Evolutionary conservation across 1,284 basidiomycete species (phyloP).

Genomic region (Rhodotorula glutinis): DNA sequence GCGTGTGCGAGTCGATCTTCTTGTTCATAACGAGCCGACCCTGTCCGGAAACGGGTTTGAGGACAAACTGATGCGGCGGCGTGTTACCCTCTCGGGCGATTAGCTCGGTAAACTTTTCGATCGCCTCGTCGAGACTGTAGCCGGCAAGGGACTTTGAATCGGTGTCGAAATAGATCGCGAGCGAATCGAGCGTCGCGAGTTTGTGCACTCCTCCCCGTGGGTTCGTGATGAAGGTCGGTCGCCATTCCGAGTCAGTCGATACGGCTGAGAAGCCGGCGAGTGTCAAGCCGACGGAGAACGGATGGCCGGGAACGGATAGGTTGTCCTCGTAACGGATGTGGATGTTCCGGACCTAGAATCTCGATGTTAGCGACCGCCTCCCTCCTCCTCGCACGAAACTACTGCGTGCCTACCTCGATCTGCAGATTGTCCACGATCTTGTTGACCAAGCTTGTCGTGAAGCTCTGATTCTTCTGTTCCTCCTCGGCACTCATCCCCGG

Average conservation of each 20-base stretch:
- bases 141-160: slow-evolving; percentile 80
- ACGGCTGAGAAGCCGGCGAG: slow-evolving; percentile 87
- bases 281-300: slow-evolving; percentile 89
- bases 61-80: slow-evolving; percentile 82
- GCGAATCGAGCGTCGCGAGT: slow-evolving; percentile 81
- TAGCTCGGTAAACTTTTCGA: slow-evolving; percentile 73
- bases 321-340: slow-evolving; percentile 96
- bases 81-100: slow-evolving; percentile 56
- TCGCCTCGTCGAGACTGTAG: slow-evolving; percentile 59
- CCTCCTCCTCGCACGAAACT: too few relatives aligned
- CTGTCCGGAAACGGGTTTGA: slow-evolving; percentile 94
- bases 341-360: slow-evolving; percentile 63
- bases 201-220: slow-evolving; percentile 87
- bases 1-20: slow-evolving; percentile 62
- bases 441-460: slow-evolving; percentile 77
- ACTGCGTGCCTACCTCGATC: slow-evolving; percentile 63
- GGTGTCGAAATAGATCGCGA: slow-evolving; percentile 95
- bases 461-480: slow-evolving; percentile 71
- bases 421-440: slow-evolving; percentile 97
- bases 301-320: slow-evolving; percentile 91
- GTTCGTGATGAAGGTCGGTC: slow-evolving; percentile 92
- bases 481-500: slow-evolving; percentile 60
- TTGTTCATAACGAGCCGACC: slow-evolving; percentile 79
- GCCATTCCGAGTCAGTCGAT: slow-evolving; percentile 90
- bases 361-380: background rate